Conservation (phyloP, 805 yeast species). For the Hanseniaspora lachancei region DNA sequence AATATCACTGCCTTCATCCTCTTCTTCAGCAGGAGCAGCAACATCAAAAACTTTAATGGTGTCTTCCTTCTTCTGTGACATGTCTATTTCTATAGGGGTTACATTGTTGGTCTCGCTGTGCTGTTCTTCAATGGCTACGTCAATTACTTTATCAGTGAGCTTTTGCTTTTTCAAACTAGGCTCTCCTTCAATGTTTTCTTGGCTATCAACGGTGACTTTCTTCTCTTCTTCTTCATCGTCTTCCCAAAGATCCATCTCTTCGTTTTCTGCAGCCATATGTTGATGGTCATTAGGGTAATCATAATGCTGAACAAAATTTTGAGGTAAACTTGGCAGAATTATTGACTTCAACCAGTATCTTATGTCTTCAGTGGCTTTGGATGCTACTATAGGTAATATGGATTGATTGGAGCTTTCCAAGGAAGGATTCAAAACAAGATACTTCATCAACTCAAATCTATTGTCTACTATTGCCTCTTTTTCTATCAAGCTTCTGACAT, state of each 20-base stretch:
- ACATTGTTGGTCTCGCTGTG: slow-evolving; percentile 9
- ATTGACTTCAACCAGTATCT: slow-evolving; percentile 7
- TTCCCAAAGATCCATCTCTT: slow-evolving; percentile 11
- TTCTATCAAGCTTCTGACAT: slow-evolving; percentile 11
- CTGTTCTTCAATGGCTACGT: slow-evolving; percentile 5
- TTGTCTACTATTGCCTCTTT: slow-evolving; percentile 4
- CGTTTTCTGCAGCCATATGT: background rate
- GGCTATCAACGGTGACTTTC: background rate
- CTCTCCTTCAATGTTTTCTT: slow-evolving; percentile 9
- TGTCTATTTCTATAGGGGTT: slow-evolving; percentile 3
- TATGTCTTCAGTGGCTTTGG: slow-evolving; percentile 22
- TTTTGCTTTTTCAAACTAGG: slow-evolving; percentile 2
- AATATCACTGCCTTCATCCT: slow-evolving; percentile 23
- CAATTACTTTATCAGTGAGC: slow-evolving; percentile 3
- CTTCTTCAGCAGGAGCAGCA: slow-evolving; percentile 12
- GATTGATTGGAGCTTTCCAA: slow-evolving; percentile 34
- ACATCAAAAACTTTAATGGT: background rate
- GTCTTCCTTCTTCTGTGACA: background rate
- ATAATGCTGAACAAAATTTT: slow-evolving; percentile 22
- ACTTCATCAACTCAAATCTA: slow-evolving; percentile 6
- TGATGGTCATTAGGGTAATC: background rate
- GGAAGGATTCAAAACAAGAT: slow-evolving; percentile 50
- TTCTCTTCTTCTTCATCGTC: slow-evolving; percentile 9
- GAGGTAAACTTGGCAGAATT: slow-evolving; percentile 67
- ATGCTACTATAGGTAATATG: slow-evolving; percentile 56